These are phyloP conservation scores for Cryptosporidium tyzzeri DNA, from an alignment of 169 alveolate species.

Conservation along the genomic window DNA sequence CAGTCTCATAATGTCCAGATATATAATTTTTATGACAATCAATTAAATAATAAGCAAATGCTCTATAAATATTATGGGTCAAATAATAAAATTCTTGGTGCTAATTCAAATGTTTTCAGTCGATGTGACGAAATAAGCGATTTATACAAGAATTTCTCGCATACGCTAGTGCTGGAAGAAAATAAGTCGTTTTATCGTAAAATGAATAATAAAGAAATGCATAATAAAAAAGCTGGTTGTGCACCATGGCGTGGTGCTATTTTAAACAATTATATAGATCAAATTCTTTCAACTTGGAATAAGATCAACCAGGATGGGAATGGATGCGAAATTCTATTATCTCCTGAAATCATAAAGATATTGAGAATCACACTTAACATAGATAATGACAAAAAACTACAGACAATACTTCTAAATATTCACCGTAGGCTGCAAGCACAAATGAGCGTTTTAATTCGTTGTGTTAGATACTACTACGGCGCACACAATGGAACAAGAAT, in stretches of 20 bases:
- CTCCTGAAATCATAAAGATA: conserved; percentile 39
- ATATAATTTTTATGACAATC: conserved; percentile 6
- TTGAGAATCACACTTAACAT: conserved; percentile 23
- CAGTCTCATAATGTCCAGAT: background rate
- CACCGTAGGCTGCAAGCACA: conserved; percentile 17
- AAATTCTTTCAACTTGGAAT: conserved; percentile 13
- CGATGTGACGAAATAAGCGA: conserved; percentile 34
- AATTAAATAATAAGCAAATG: background rate
- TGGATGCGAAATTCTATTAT: background rate
- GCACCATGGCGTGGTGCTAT: background rate
- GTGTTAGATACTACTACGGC: conserved; percentile 28
- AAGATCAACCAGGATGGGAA: background rate
- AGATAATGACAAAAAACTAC: conserved; percentile 11
- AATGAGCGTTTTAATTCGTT: conserved; percentile 12
- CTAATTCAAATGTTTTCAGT: background rate
- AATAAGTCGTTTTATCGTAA: background rate
- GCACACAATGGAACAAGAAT: background rate
- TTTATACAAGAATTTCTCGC: conserved; percentile 10
- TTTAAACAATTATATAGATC: conserved; percentile 32
- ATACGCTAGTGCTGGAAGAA: conserved; percentile 26
- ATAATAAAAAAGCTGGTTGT: background rate
- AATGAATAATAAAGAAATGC: too few species aligned
- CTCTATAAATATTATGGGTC: background rate
- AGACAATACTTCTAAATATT: conserved; percentile 7
- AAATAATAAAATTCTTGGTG: background rate